phyloP scores from a whole-genome alignment of 441 rosid genomes.

The Manihot esculenta region DNA sequence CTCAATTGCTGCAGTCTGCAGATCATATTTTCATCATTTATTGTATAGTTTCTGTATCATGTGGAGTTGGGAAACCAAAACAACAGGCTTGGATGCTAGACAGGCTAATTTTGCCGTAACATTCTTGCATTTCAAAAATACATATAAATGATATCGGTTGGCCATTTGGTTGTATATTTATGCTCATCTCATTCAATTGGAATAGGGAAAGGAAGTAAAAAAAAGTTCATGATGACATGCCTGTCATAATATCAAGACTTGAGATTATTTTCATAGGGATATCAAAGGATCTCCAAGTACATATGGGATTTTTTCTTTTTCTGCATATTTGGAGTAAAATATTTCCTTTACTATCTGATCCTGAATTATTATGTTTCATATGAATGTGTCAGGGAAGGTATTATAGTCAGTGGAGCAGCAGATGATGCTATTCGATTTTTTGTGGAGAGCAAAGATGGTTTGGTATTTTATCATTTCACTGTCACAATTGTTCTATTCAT shows the following conservation, averaged over 20 bases:
- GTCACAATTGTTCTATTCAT: neutral
- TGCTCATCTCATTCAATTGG: neutral
- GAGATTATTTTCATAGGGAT: neutral
- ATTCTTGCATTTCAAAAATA: conserved; percentile 15
- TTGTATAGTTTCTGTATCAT: neutral
- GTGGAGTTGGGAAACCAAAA: neutral
- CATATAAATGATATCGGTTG: neutral
- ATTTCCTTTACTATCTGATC: conserved; percentile 13
- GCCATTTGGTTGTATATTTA: neutral
- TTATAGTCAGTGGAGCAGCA: conserved; percentile 93
- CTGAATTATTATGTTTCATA: conserved; percentile 6
- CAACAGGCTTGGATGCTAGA: neutral
- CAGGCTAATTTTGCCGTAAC: neutral
- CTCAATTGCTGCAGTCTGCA: neutral
- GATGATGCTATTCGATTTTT: conserved; percentile 86
- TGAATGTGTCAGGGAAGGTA: conserved; percentile 60
- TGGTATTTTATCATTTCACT: conserved; percentile 39
- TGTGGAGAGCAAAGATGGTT: conserved; percentile 36
- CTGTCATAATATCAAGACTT: neutral
- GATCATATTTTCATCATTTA: neutral
- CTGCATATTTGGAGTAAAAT: neutral
- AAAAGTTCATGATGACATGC: neutral
- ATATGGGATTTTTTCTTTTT: neutral
- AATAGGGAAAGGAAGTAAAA: neutral
- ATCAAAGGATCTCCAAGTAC: neutral